Conservation (phyloP, 306 rosid genomes). For the Medicago arabica region DNA sequence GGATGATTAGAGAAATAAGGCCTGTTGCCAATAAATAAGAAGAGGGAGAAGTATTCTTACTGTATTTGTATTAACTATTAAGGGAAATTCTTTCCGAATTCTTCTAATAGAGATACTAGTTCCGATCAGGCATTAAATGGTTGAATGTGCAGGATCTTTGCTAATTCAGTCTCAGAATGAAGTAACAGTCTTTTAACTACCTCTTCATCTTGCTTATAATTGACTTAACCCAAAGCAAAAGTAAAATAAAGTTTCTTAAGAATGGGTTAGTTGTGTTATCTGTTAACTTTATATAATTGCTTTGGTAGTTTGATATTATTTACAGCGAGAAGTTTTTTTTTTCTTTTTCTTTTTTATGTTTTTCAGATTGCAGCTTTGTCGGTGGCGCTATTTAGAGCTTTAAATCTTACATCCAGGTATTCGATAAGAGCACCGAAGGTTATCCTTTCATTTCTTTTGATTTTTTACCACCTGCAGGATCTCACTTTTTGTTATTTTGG, state of each 20-base stretch:
- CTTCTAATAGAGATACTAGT: not conserved
- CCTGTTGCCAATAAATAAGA: slow-evolving; percentile 1
- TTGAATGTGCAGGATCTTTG: slow-evolving; percentile 26
- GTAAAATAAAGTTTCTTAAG: slow-evolving; percentile 4
- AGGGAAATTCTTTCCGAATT: not conserved
- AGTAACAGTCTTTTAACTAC: slow-evolving; percentile 24
- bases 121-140: slow-evolving; percentile 1
- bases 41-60: not conserved
- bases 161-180: slow-evolving; percentile 31
- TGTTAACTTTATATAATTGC: no score
- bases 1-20: not conserved
- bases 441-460: slow-evolving; percentile 29
- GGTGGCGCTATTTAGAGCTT: slow-evolving; percentile 86
- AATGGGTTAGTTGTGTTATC: no score
- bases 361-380: slow-evolving; percentile 91
- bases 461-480: slow-evolving; percentile 23
- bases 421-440: slow-evolving; percentile 23
- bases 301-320: slow-evolving; percentile 32
- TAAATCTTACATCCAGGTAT: slow-evolving; percentile 83
- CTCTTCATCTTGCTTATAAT: slow-evolving; percentile 23
- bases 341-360: not conserved
- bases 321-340: not conserved
- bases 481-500: slow-evolving; percentile 25
- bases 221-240: slow-evolving; percentile 14
- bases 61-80: not conserved